These are phyloP conservation scores for Cryptococcus sp. DNA, from an alignment of 1,284 basidiomycete genomes.

Conservation along the genomic window DNA sequence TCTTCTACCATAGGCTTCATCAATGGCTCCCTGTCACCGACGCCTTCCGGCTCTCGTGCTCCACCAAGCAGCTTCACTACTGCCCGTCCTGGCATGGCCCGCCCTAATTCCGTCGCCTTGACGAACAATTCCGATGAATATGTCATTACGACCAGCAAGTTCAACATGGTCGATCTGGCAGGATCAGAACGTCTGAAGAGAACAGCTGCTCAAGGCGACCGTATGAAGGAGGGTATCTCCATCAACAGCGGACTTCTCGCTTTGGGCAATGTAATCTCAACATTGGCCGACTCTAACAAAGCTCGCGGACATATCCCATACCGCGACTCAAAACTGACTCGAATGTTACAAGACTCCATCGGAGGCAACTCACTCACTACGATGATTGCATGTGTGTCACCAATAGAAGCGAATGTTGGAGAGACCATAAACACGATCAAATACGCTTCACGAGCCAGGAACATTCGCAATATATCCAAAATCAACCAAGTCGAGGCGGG, in stretches of 20 bases:
- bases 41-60: slow-evolving; percentile 18
- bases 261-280: slow-evolving; percentile 96
- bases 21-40: slow-evolving; percentile 17
- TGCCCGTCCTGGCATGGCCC: slow-evolving; percentile 52
- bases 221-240: slow-evolving; percentile 94
- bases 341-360: slow-evolving; percentile 92
- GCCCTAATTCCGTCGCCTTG: slow-evolving; percentile 66
- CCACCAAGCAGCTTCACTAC: slow-evolving; percentile 24
- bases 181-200: slow-evolving; percentile 95
- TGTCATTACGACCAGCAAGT: slow-evolving; percentile 89
- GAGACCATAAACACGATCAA: slow-evolving; percentile 98
- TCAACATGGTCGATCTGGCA: slow-evolving; percentile 97
- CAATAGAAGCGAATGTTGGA: slow-evolving; percentile 85
- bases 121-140: slow-evolving; percentile 66
- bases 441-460: slow-evolving; percentile 94
- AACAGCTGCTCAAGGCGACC: slow-evolving; percentile 87
- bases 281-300: slow-evolving; percentile 82
- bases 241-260: slow-evolving; percentile 97
- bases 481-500: slow-evolving; percentile 94
- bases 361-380: slow-evolving; percentile 97
- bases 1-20: slow-evolving; percentile 34
- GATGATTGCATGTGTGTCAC: slow-evolving; percentile 98
- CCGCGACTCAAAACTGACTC: slow-evolving; percentile 94
- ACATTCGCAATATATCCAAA: slow-evolving; percentile 93
- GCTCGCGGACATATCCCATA: slow-evolving; percentile 77